A percentile compares a stretch with the other conserved stretches of the same genome.
phyloP scores from a whole-genome alignment of 306 rosid species.

The Acacia crassicarpa region DNA sequence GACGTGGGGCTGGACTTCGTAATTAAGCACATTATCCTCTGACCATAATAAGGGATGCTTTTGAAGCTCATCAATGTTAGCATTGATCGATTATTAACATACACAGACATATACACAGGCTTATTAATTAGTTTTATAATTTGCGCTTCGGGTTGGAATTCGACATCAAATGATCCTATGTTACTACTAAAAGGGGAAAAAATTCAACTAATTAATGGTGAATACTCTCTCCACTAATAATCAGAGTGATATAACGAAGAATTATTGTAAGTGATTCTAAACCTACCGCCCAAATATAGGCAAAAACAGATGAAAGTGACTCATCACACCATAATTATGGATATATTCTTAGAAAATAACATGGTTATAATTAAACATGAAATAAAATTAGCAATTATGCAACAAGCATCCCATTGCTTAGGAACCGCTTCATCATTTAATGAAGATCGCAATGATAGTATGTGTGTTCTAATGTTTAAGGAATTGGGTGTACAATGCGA shows the following conservation, averaged over 20 bases:
- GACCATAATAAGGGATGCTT: not conserved
- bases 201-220: slow-evolving; percentile 12
- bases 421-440: slow-evolving; percentile 39
- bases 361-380: not conserved
- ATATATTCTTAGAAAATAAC: not conserved
- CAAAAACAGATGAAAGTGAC: not conserved
- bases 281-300: not conserved
- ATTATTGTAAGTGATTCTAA: not conserved
- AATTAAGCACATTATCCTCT: slow-evolving; percentile 11
- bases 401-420: slow-evolving; percentile 42
- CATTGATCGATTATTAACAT: slow-evolving; percentile 3
- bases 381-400: slow-evolving; percentile 24
- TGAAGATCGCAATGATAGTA: slow-evolving; percentile 23
- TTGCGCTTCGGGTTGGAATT: slow-evolving; percentile 13
- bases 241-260: not conserved
- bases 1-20: not conserved
- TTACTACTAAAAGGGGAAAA: not conserved
- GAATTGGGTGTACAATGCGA: not conserved
- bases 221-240: not conserved
- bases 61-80: slow-evolving; percentile 19
- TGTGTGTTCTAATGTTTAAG: not conserved
- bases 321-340: not conserved
- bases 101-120: not conserved
- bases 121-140: slow-evolving; percentile 26
- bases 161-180: slow-evolving; percentile 19